These are phyloP conservation scores for Colletotrichum aenigma DNA, from an alignment of 2,329 filamentous ascomycete genomes.

Conservation along the genomic window DNA sequence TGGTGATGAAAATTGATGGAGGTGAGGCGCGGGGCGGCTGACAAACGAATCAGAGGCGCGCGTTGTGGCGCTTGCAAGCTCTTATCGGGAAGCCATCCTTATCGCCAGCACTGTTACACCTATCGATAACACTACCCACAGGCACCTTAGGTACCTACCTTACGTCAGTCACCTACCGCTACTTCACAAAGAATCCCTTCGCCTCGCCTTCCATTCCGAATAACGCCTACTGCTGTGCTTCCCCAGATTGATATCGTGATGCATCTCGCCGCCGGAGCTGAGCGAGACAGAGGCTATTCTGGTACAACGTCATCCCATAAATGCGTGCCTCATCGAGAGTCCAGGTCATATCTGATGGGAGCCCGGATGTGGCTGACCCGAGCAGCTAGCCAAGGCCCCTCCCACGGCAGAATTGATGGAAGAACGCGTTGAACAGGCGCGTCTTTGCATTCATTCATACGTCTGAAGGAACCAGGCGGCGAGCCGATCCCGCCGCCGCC, in stretches of 20 bases:
- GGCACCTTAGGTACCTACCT: neutral
- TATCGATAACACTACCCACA: neutral
- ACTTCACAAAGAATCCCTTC: neutral
- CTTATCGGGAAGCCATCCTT: constrained; percentile 15
- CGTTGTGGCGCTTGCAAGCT: neutral
- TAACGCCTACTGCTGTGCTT: neutral
- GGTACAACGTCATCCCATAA: neutral
- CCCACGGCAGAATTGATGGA: neutral
- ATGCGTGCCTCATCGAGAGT: neutral
- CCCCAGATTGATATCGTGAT: neutral
- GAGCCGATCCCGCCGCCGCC: neutral
- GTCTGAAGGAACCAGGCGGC: neutral
- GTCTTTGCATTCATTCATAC: neutral
- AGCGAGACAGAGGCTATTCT: neutral
- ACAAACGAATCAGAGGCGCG: constrained; percentile 21
- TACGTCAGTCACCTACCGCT: neutral
- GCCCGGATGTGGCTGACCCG: neutral
- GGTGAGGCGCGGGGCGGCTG: constrained; percentile 17
- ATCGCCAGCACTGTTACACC: neutral
- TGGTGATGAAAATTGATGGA: constrained; percentile 18
- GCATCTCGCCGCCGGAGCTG: neutral
- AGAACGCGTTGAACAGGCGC: neutral
- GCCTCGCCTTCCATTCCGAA: neutral
- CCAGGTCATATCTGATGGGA: neutral
- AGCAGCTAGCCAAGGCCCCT: neutral